A percentile compares a stretch with the other conserved stretches of the same genome.
These are phyloP conservation scores for Phymatotrichopsis omnivora DNA, from an alignment of 2,329 filamentous ascomycete species.

Conservation along the genomic window DNA sequence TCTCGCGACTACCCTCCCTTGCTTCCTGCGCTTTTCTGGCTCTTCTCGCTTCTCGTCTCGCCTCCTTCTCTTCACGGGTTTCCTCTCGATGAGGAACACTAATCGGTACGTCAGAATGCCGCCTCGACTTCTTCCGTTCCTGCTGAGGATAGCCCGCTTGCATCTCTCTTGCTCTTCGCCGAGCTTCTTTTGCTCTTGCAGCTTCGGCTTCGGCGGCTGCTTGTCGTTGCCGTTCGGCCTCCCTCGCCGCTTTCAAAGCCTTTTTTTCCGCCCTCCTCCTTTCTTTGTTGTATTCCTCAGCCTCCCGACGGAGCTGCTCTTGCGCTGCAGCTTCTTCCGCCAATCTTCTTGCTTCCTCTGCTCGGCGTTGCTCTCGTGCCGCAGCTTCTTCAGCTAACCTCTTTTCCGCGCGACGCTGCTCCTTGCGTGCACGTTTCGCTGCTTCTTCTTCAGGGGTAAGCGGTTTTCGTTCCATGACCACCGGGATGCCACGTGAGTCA, in stretches of 20 bases:
- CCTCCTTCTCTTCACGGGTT: slow-evolving; percentile 20
- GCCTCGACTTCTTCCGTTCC: slow-evolving; percentile 19
- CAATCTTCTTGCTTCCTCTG: not conserved
- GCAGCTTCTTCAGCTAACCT: slow-evolving; percentile 6
- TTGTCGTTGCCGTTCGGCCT: too few relatives aligned
- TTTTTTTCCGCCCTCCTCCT: slow-evolving; percentile 15
- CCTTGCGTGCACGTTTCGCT: slow-evolving; percentile 16
- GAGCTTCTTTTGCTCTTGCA: slow-evolving; percentile 9
- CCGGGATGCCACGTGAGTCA: not conserved
- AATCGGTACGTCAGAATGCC: slow-evolving; percentile 9
- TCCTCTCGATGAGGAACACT: slow-evolving; percentile 12
- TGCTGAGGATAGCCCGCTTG: slow-evolving; percentile 12
- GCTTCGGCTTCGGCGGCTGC: slow-evolving; percentile 11
- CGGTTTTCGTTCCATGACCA: slow-evolving; percentile 14
- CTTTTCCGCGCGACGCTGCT: slow-evolving; percentile 18
- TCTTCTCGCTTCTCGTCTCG: slow-evolving; percentile 15
- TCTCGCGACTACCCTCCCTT: slow-evolving; percentile 5
- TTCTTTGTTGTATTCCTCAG: slow-evolving; percentile 10
- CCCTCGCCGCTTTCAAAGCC: slow-evolving; percentile 14
- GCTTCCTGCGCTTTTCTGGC: slow-evolving; percentile 12
- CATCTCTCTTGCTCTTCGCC: slow-evolving; percentile 14
- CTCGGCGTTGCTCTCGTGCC: slow-evolving; percentile 5
- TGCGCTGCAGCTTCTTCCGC: slow-evolving; percentile 9
- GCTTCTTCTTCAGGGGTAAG: slow-evolving; percentile 9
- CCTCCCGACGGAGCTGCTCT: not conserved